Evolutionary conservation across 179 eudicot genomes (phyloP), one percentile per base, ranked within the genome.

Genomic region (Beta macrorhiza): DNA sequence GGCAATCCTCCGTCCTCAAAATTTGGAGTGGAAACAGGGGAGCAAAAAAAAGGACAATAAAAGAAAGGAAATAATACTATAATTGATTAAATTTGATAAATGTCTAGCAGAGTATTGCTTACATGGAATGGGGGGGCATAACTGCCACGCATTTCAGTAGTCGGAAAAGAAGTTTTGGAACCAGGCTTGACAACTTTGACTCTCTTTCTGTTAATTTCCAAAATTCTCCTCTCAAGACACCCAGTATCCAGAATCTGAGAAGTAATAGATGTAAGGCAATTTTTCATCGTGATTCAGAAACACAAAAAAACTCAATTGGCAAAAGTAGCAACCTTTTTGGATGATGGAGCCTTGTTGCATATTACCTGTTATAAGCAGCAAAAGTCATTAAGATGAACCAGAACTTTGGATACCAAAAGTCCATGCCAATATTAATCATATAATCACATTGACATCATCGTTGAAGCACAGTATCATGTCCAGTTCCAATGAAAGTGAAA

Each of bases 51-150:
- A 22, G 12, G 63, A 19, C 25, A 37, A 37, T 3, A 37, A n/a
- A 49, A 32, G 14, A n/a, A 49, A 32, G 14, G 4, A 15, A 22
- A 75, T 19, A 59, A 44, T 75, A 14, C 3, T 17, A 42, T 42
- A 4, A 17, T 44, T 14, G 29, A 52, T 3, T 15, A 17, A 29
- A 56, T 19, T 11, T 59, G 17, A 79, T 4, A 42, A 1, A 9
- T 13, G 51, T 59, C 25, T 25, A 78, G 68, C 68, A 20, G 13
- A 71, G 42, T 14, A 75, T 71, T 37, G 85, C 98, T 87, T 87
- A 95, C 99, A 84, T 95, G 99, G 88, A 93, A 95, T 17, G 99
- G 99, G 37, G 99, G 99, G 80, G 98, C 88, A 86, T 95, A 95
- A 77, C 72, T 89, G 84, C 99, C 98, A 72, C 99, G 99, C 82